Percentiles rank a stretch among this genome's conserved stretches.
phyloP scores from a whole-genome alignment of 2,329 filamentous ascomycete species.

The Fusarium coffeatum region DNA sequence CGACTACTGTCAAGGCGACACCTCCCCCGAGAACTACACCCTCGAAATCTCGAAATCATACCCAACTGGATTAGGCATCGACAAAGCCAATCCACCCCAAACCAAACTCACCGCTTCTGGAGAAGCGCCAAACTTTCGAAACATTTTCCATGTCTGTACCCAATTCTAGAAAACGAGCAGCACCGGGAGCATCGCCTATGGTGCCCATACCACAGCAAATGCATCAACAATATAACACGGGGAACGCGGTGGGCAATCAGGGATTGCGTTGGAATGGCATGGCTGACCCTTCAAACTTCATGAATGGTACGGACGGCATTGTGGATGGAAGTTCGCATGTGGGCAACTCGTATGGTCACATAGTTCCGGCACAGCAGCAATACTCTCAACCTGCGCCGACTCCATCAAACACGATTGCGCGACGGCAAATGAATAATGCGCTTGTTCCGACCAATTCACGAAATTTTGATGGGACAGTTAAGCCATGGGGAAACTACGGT shows the following conservation, averaged over 20 bases:
- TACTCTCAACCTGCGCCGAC: constrained; percentile 49
- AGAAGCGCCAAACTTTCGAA: constrained; percentile 21
- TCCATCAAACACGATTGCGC: constrained; percentile 64
- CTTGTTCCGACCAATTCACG: constrained; percentile 59
- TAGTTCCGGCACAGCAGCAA: constrained; percentile 53
- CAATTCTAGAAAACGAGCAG: constrained; percentile 76
- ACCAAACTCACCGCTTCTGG: constrained; percentile 19
- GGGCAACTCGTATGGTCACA: constrained; percentile 52
- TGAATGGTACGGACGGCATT: constrained; percentile 38
- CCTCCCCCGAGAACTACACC: constrained; percentile 22
- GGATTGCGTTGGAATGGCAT: constrained; percentile 59
- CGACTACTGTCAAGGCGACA: constrained; percentile 16
- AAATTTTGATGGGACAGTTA: constrained; percentile 54
- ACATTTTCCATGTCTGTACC: constrained; percentile 58
- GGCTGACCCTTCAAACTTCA: constrained; percentile 53
- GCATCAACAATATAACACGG: constrained; percentile 60
- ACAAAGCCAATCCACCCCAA: constrained; percentile 25
- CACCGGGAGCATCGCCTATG: constrained; percentile 76
- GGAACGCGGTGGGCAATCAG: constrained; percentile 61
- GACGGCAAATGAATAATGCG: constrained; percentile 63
- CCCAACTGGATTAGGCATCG: constrained; percentile 38
- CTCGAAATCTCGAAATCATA: constrained; percentile 26
- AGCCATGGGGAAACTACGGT: constrained; percentile 57
- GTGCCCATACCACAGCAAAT: constrained; percentile 64
- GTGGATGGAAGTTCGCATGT: constrained; percentile 50